Conservation (phyloP, 2,329 filamentous ascomycete genomes). For the Ilyonectria destructans region DNA sequence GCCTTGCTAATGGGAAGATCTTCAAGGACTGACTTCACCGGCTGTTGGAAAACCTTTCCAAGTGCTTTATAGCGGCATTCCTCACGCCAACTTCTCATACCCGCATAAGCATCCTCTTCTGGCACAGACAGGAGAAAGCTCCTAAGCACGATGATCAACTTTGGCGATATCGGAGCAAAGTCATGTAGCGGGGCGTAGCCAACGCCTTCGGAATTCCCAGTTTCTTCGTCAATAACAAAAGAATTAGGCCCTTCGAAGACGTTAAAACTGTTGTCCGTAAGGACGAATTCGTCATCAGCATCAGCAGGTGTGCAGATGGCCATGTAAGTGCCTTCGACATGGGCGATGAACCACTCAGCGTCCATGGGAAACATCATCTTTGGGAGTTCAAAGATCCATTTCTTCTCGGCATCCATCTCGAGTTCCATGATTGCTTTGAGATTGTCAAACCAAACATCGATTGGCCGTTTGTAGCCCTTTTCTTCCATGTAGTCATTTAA, state of each 20-base stretch:
- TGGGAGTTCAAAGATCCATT: neutral
- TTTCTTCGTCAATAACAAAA: neutral
- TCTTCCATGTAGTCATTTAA: slow-evolving; percentile 10
- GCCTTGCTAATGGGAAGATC: slow-evolving; percentile 24
- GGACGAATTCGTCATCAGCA: slow-evolving; percentile 5
- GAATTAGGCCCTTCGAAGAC: slow-evolving; percentile 18
- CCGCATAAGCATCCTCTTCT: neutral
- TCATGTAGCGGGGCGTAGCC: neutral
- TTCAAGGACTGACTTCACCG: neutral
- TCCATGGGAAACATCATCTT: slow-evolving; percentile 10
- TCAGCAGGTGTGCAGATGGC: slow-evolving; percentile 9
- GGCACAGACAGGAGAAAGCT: neutral
- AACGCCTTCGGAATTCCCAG: neutral
- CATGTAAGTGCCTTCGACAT: neutral
- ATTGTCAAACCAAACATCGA: slow-evolving; percentile 27
- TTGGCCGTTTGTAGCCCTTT: slow-evolving; percentile 4
- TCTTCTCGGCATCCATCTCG: slow-evolving; percentile 8
- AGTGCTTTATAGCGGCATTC: neutral
- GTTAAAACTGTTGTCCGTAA: slow-evolving; percentile 19
- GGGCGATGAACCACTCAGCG: neutral
- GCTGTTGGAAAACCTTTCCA: neutral
- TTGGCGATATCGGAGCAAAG: slow-evolving; percentile 18
- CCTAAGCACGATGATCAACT: slow-evolving; percentile 14
- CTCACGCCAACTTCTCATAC: neutral
- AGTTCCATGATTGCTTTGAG: slow-evolving; percentile 14